Evolutionary conservation across 345 rosid species (phyloP).

Genomic region (Pelargonium nanum): DNA sequence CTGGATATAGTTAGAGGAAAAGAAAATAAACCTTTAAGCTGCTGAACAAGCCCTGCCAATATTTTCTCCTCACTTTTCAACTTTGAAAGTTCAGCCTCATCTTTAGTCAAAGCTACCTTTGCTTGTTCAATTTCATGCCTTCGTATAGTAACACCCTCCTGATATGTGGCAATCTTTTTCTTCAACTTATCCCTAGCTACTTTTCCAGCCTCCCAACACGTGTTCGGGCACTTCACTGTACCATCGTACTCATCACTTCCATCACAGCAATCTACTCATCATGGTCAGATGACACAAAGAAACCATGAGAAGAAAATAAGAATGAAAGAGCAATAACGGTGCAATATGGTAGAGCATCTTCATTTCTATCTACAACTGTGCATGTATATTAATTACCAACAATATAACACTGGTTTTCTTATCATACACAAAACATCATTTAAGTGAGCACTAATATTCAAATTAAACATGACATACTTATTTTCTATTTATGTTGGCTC

Average conservation of each 20-base stretch:
- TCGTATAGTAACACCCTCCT: slow-evolving; percentile 50
- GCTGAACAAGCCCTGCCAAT: slow-evolving; percentile 64
- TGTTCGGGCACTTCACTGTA: slow-evolving; percentile 53
- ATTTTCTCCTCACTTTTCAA: slow-evolving; percentile 67
- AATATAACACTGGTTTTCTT: neutral
- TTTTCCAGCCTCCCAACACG: slow-evolving; percentile 96
- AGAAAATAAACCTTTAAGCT: slow-evolving; percentile 56
- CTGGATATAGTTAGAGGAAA: neutral
- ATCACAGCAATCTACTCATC: slow-evolving; percentile 75
- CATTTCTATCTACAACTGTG: neutral
- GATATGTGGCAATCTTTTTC: slow-evolving; percentile 58
- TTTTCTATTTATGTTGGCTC: no score
- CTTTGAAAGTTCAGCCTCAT: slow-evolving; percentile 58
- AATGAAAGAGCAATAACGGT: neutral
- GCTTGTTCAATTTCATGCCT: slow-evolving; percentile 49
- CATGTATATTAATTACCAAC: neutral
- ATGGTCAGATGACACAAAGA: neutral
- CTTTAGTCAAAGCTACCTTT: slow-evolving; percentile 47
- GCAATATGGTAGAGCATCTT: neutral
- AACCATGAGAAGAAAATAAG: neutral
- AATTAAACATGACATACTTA: no score
- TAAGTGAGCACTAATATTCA: no score
- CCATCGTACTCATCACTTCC: slow-evolving; percentile 95
- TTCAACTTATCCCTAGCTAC: slow-evolving; percentile 63
- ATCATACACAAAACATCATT: no score